phyloP scores from a whole-genome alignment of 139 green algal genomes.

The Tetraselmis chui region DNA sequence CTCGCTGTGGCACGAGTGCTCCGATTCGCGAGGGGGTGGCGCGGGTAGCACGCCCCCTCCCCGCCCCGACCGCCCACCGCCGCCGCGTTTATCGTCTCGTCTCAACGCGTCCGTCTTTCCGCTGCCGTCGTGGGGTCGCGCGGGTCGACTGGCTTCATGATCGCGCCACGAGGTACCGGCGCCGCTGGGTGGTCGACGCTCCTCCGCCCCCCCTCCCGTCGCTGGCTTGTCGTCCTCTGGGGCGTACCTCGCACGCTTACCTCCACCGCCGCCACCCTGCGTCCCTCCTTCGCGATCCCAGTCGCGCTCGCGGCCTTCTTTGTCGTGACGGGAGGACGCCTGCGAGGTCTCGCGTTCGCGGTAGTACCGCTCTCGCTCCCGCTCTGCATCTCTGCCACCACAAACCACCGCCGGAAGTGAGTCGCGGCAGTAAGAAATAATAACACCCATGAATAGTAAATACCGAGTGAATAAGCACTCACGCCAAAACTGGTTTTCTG shows the following conservation, averaged over 20 bases:
- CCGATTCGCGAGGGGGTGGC: background rate
- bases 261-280: no score
- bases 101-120: background rate
- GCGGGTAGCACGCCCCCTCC: background rate
- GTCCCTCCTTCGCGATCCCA: background rate
- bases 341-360: background rate
- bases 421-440: no score
- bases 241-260: background rate
- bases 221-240: no score
- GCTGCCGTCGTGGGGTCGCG: background rate
- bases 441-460: no score
- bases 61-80: background rate
- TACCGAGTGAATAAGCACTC: no score
- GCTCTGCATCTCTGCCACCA: background rate
- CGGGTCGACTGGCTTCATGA: background rate
- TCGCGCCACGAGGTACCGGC: background rate
- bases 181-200: background rate
- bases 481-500: no score
- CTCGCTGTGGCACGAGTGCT: background rate
- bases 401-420: no score
- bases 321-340: background rate
- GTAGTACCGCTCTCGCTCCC: background rate
- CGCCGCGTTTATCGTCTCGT: no score
- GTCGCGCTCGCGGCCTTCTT: background rate
- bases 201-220: no score